Base-by-base conservation (phyloP, 2,329 filamentous ascomycete genomes). In the Aspergillus calidoustus region DNA sequence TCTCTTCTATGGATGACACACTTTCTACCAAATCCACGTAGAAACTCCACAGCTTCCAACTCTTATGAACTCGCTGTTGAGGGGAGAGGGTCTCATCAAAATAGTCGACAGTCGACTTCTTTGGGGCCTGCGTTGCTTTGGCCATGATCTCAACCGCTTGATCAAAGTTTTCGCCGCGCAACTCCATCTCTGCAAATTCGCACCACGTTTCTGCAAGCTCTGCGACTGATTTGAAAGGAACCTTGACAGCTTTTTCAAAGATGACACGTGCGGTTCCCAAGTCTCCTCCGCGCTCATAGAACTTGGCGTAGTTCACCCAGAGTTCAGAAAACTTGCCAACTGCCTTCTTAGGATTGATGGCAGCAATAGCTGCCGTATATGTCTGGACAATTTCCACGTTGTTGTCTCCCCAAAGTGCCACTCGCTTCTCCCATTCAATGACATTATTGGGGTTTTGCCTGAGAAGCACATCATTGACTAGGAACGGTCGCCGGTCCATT, bases 41-140 rank as follows among this genome's bases (percentile, higher is more conserved):
- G 82, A 99, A 99, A 78, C 93, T 97, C 95, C 95, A 99, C 11
- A 99, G 81, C 77, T 98, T 99, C 95, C 95, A 99, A 74, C 92
- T 97, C 83, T 99, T 99, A 81, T 99, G 95, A 3, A 99, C 91
- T 65, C 96, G 87, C 80, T 98, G 95, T 75, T 99, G 95, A 4
- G 95, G 94, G 1, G 92, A 93, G 7, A 99, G 82, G 0, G 87
- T 92, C 75, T 99, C 96, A 75, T 99, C 95, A 72, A 98, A 99
- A 75, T 98, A 99, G 80, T 99, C 95, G n/a, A 99, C 93, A 2
- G 89, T 96, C n/a, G 94, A 97, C 67, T 92, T 84, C 78, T 98
- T 98, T 0, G 95, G 93, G n/a, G 95, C 92, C 76, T 97, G 93
- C 5, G 95, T 94, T 19, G 95, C 95, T 77, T 97, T 98, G 46